Base-by-base conservation (phyloP, 768 basidiomycete genomes). In the Leccinum arenicola region DNA sequence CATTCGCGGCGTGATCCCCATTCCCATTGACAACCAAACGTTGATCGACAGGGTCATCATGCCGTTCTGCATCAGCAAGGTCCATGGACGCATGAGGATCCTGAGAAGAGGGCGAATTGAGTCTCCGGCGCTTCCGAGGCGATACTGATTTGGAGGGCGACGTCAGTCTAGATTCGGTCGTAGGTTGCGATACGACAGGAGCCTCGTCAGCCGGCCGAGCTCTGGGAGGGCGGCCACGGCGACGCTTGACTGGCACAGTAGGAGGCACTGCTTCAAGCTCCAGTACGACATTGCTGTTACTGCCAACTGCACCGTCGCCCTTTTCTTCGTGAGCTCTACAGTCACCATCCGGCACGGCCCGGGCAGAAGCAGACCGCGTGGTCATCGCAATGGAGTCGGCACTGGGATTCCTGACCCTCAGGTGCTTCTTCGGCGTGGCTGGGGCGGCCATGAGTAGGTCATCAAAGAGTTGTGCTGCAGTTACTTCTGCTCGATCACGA, bases 61-160 rank as follows among this genome's bases (percentile, higher is more conserved):
- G 55, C 19, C 27, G 50, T 48, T 51, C 57, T 47, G 36, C 14
- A 29, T n/a, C 36, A 15, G 50, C 19, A 36, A 47, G 52, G 53
- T 61, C 58, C 15, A 58, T 29, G 14, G 67, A 50, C 47, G 57
- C 27, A 35, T 48, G 57, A 12, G 55, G 54, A 57, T 75, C 78
- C 15, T 60, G 59, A 19, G 58, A 29, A n/a, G 61, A 27, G 54
- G 78, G 72, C 1, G 75, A 76, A 54, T 78, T 77, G 6, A 79
- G 67, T 61, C 77, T 75, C 66, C 76, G 72, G 47, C 82, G 78
- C 69, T 84, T 84, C 58, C 76, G 74, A 48, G 75, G 68, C 6
- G 75, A 65, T 29, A 62, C 7, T 33, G 67, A 35, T 57, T 62
- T 66, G 31, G 70, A 55, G 5, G 65, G 57, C 23, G 61, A 61